Percentiles rank a stretch among this genome's conserved stretches.
Conservation (phyloP, 1,284 basidiomycete genomes). For the Hortiboletus rubellus region DNA sequence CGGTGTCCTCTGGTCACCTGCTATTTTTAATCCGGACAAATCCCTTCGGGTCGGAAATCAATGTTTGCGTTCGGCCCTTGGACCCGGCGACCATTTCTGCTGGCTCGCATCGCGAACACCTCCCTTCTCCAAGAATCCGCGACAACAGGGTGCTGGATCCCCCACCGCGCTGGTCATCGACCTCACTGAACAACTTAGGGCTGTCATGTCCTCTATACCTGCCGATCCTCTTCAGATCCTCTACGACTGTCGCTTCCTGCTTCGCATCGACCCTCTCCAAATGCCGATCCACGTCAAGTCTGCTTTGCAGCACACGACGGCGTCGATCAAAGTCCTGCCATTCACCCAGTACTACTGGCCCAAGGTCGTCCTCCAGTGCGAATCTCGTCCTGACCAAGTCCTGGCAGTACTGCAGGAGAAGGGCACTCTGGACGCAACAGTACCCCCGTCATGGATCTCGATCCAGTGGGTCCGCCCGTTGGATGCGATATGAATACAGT, state of each 20-base stretch:
- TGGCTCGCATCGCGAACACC: slow-evolving; percentile 35
- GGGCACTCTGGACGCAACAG: neutral
- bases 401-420: slow-evolving; percentile 20
- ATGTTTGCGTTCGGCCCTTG: slow-evolving; percentile 16
- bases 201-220: neutral
- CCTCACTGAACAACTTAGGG: slow-evolving; percentile 37
- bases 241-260: slow-evolving; percentile 59
- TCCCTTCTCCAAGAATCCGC: slow-evolving; percentile 32
- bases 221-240: slow-evolving; percentile 41
- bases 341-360: slow-evolving; percentile 50
- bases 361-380: slow-evolving; percentile 38
- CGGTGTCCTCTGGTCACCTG: slow-evolving; percentile 63
- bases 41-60: slow-evolving; percentile 28
- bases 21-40: slow-evolving; percentile 31
- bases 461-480: slow-evolving; percentile 50
- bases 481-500: slow-evolving; percentile 36
- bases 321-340: slow-evolving; percentile 39
- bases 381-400: slow-evolving; percentile 21
- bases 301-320: slow-evolving; percentile 12
- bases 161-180: slow-evolving; percentile 33
- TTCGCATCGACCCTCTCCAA: slow-evolving; percentile 45
- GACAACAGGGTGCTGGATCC: slow-evolving; percentile 23
- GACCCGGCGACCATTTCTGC: slow-evolving; percentile 22
- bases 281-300: slow-evolving; percentile 37
- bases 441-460: slow-evolving; percentile 45